Evolutionary conservation across 495 filamentous ascomycete genomes (phyloP).

Genomic region (Penicillium parvum): DNA sequence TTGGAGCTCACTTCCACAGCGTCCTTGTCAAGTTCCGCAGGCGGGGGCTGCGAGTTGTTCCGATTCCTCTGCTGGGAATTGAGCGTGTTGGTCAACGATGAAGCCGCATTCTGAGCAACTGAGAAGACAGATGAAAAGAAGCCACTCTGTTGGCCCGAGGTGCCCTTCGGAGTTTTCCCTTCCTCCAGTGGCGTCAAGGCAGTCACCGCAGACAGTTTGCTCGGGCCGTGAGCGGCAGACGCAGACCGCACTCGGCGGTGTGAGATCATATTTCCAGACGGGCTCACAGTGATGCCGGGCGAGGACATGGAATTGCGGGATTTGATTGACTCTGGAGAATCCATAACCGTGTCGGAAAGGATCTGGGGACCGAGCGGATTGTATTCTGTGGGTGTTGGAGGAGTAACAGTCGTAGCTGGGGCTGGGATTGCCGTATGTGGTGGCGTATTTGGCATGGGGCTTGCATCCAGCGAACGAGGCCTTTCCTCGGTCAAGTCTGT

Average conservation of each 20-base stretch:
- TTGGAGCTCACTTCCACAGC: conserved; percentile 20
- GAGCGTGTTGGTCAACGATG: conserved; percentile 74
- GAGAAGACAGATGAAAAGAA: conserved; percentile 95
- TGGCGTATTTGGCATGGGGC: conserved; percentile 39
- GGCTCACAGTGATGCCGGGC: conserved; percentile 39
- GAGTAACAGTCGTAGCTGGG: conserved; percentile 51
- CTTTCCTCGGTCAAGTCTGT: conserved; percentile 34
- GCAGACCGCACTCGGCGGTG: conserved; percentile 64
- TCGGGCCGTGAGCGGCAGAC: conserved; percentile 65
- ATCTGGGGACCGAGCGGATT: conserved; percentile 17
- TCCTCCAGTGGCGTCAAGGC: conserved; percentile 70
- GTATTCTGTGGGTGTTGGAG: conserved; percentile 47
- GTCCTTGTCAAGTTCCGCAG: conserved; percentile 24
- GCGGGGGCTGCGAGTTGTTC: conserved; percentile 22
- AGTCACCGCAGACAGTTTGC: conserved; percentile 79
- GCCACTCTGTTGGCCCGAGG: conserved; percentile 48
- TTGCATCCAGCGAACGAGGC: conserved; percentile 19
- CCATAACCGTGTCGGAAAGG: conserved; percentile 24
- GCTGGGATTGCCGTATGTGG: conserved; percentile 38
- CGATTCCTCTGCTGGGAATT: conserved; percentile 50
- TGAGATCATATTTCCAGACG: conserved; percentile 72
- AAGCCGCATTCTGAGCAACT: conserved; percentile 92
- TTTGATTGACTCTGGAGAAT: conserved; percentile 34
- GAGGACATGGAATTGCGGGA: conserved; percentile 26
- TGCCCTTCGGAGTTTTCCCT: conserved; percentile 43